Percentiles rank a stretch among this genome's conserved stretches.
These are phyloP conservation scores for Podospora australis DNA, from an alignment of 495 filamentous ascomycete species.

Conservation along the genomic window DNA sequence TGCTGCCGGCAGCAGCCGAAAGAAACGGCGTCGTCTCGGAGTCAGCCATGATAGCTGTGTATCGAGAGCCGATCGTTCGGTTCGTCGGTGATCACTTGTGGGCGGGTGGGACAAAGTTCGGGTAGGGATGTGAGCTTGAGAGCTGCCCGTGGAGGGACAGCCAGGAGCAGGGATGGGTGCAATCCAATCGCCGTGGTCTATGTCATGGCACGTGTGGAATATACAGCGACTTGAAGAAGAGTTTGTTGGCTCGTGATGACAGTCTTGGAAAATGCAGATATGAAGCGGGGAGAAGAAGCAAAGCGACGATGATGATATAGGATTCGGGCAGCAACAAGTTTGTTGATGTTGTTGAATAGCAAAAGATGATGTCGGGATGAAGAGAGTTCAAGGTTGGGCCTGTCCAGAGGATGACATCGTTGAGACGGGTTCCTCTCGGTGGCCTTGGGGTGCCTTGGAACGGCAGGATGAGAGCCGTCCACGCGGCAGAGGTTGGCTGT, in stretches of 20 bases:
- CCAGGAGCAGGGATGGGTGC: conserved; percentile 11
- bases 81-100: neutral
- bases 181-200: conserved; percentile 7
- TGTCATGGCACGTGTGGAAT: conserved; percentile 8
- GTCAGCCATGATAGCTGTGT: conserved; percentile 38
- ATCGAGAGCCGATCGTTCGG: neutral
- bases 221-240: neutral
- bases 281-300: neutral
- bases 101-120: neutral
- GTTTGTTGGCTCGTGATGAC: neutral
- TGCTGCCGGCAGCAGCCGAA: conserved; percentile 19
- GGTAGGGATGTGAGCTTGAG: no score
- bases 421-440: neutral
- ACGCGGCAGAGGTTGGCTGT: neutral
- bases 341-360: neutral
- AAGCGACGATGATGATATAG: neutral
- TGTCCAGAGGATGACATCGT: conserved; percentile 1
- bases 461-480: neutral
- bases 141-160: neutral
- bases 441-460: neutral
- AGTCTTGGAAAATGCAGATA: neutral
- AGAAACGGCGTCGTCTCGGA: conserved; percentile 39
- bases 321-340: neutral
- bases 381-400: conserved; percentile 1
- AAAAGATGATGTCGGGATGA: neutral